These are phyloP conservation scores for Lentinula detonsa DNA, from an alignment of 768 basidiomycete genomes.

Conservation along the genomic window DNA sequence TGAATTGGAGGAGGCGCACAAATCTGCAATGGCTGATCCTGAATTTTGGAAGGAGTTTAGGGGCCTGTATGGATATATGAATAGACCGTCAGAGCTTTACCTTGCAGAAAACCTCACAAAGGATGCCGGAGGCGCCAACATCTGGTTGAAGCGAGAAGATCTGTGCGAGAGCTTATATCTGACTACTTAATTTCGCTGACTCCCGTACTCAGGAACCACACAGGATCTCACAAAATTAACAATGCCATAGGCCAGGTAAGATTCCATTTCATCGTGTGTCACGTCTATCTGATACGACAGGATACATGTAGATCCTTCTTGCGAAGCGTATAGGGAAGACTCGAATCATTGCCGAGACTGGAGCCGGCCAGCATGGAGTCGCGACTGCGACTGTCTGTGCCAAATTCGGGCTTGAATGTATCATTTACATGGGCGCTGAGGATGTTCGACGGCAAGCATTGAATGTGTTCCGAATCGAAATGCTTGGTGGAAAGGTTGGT, in stretches of 20 bases:
- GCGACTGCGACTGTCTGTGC: constrained; percentile 98
- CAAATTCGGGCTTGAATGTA: constrained; percentile 90
- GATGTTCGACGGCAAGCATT: constrained; percentile 94
- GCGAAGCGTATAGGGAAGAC: constrained; percentile 94
- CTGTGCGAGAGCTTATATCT: constrained; percentile 40
- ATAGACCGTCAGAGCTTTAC: constrained; percentile 89
- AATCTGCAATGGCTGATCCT: constrained; percentile 80
- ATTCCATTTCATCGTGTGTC: neutral
- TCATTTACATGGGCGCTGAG: constrained; percentile 98
- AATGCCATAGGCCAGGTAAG: constrained; percentile 92
- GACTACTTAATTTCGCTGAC: neutral
- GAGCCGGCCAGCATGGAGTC: constrained; percentile 98
- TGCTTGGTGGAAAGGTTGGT: constrained; percentile 86
- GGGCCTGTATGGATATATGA: constrained; percentile 88
- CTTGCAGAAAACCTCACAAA: constrained; percentile 87
- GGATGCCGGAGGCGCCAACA: constrained; percentile 86
- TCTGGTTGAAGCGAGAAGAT: constrained; percentile 98
- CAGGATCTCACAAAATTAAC: constrained; percentile 99
- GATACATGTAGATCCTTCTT: constrained; percentile 69
- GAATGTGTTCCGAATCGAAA: constrained; percentile 96
- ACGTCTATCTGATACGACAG: neutral
- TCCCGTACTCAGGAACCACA: constrained; percentile 70
- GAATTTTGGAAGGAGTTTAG: constrained; percentile 90
- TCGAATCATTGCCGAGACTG: constrained; percentile 97
- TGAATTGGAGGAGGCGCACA: constrained; percentile 90